Percentiles rank a stretch among this genome's conserved stretches.
Conservation (phyloP, 192 early-diverging fungal genomes). For the Coemansia sp. region DNA sequence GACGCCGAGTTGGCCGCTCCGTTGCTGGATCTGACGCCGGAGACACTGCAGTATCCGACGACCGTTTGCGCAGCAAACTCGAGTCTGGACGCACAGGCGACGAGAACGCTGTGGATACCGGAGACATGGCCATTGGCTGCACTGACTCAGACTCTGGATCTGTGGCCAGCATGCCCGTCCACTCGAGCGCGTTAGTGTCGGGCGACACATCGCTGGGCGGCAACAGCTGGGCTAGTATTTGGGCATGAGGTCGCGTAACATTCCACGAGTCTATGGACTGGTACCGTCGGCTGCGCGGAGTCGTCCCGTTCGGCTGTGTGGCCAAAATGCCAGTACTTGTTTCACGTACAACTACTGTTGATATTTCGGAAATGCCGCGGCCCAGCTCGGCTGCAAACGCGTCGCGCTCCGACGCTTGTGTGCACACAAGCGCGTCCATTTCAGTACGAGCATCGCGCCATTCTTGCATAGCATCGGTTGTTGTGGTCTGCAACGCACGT, state of each 20-base stretch:
- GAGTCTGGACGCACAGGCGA: conserved; percentile 3
- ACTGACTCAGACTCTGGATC: neutral
- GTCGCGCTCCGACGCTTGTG: conserved; percentile 16
- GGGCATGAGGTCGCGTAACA: conserved; percentile 18
- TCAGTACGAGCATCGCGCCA: conserved; percentile 19
- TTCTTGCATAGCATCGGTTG: neutral
- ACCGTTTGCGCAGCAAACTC: conserved; percentile 27
- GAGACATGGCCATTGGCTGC: neutral
- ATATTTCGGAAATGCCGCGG: conserved; percentile 9
- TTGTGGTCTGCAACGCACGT: neutral
- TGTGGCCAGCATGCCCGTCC: conserved; percentile 28
- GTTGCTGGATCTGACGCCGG: conserved; percentile 4
- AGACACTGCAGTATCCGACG: conserved; percentile 20
- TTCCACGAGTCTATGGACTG: conserved; percentile 18
- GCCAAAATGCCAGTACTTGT: conserved; percentile 1
- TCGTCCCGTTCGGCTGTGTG: neutral
- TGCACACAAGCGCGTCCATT: conserved; percentile 9
- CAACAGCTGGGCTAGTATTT: conserved; percentile 21
- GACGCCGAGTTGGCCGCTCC: conserved; percentile 16
- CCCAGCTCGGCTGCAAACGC: conserved; percentile 4
- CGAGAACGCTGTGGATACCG: neutral
- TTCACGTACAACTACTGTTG: conserved; percentile 8
- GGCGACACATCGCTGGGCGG: too few species aligned
- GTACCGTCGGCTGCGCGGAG: conserved; percentile 9
- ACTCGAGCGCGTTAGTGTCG: neutral